Evolutionary conservation across 768 basidiomycete species (phyloP), one percentile per base, ranked within the genome.

Genomic region (Phlebiopsis flavidoalba): DNA sequence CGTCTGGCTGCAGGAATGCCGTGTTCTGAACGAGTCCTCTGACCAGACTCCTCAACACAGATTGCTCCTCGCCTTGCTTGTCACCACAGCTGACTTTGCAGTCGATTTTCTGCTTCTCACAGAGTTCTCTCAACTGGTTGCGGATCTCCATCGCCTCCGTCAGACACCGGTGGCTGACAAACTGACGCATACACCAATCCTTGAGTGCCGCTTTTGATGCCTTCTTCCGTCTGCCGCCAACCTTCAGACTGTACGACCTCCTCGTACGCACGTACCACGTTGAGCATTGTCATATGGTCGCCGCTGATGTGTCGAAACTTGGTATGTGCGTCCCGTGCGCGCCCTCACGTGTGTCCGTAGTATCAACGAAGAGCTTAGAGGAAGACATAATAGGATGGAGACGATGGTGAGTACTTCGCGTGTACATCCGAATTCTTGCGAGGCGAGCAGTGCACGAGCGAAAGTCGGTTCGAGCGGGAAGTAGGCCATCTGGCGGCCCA

Each of bases 401-500:
- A 98, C 77, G 66, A 98, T 89, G 66, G 90, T 86, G 65, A 98
- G 77, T 43, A 96, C 79, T 72, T 96, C 93, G 17, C 77, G 69
- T 0, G 89, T 84, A 75, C 93, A 98, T 1, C 80, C 82, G 57
- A 86, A 76, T 19, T 82, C 80, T 67, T 83, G 81, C 0, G 96
- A 91, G 14, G 90, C 89, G 57, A 98, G 76, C 35, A 98, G 74
- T 46, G 89, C 82, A 33, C 93, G 86, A 0, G 95, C 85, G 58
- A 87, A 82, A 35, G 84, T 75, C 1, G 96, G 94, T 65, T 98
- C 94, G n/a, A 97, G 82, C 2, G 97, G 97, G 69, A 95, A 93
- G n/a, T 77, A 69, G 3, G 94, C 88, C 91, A 99, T 98, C 63
- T 85, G 76, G 5, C 85, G 83, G 1, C 97, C 97, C 4, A 89